phyloP scores from a whole-genome alignment of 345 rosid genomes.

The Mangifera indica region DNA sequence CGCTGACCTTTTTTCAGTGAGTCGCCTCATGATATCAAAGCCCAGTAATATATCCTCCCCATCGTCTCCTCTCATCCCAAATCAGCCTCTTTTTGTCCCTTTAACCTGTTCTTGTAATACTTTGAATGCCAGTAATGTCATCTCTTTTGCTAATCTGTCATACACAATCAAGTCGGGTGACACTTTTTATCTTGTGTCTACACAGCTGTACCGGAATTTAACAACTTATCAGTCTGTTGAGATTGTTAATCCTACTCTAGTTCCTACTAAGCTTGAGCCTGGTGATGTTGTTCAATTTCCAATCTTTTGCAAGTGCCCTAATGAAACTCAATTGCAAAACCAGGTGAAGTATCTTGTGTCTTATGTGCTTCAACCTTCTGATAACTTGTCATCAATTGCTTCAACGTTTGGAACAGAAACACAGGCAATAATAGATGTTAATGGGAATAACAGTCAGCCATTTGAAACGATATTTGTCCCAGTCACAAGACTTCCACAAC shows the following conservation, averaged over 20 bases:
- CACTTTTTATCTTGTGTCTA: slow-evolving; percentile 46
- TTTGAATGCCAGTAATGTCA: slow-evolving; percentile 26
- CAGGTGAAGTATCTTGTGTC: slow-evolving; percentile 45
- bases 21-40: slow-evolving; percentile 55
- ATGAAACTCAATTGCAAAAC: slow-evolving; percentile 32
- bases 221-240: slow-evolving; percentile 65
- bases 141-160: slow-evolving; percentile 50
- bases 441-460: slow-evolving; percentile 37
- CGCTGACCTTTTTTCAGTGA: slow-evolving; percentile 60
- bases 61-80: slow-evolving; percentile 39
- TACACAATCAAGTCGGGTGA: slow-evolving; percentile 42
- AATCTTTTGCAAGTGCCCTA: slow-evolving; percentile 64
- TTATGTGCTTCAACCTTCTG: slow-evolving; percentile 65
- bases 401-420: slow-evolving; percentile 44
- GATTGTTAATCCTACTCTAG: slow-evolving; percentile 50
- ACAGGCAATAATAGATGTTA: slow-evolving; percentile 36
- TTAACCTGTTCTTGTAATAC: slow-evolving; percentile 56
- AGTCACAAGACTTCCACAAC: slow-evolving; percentile 39
- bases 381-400: slow-evolving; percentile 49
- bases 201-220: slow-evolving; percentile 38
- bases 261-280: slow-evolving; percentile 38
- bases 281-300: slow-evolving; percentile 50
- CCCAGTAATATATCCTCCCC: slow-evolving; percentile 64
- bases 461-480: slow-evolving; percentile 58
- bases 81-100: slow-evolving; percentile 60